These are phyloP conservation scores for Dactylorhiza incarnata DNA, from an alignment of 106 monocot species.

Conservation along the genomic window DNA sequence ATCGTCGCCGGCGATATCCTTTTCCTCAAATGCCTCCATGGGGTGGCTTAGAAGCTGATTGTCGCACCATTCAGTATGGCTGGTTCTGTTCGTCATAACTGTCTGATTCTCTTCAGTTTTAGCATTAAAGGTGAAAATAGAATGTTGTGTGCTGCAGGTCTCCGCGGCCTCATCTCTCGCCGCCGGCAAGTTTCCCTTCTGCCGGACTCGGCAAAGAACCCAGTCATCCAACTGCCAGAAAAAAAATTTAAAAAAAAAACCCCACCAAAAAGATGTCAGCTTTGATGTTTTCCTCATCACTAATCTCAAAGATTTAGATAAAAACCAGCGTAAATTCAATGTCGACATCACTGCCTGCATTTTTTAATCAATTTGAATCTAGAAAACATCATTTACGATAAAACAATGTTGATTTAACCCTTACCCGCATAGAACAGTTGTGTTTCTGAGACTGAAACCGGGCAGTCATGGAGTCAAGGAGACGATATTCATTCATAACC, in stretches of 20 bases:
- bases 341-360: too few species aligned
- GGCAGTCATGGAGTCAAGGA: background rate
- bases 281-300: background rate
- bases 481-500: conserved; percentile 7
- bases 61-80: background rate
- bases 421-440: background rate
- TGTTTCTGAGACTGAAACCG: background rate
- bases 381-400: background rate
- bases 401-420: background rate
- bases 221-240: conserved; percentile 17
- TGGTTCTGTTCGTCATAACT: background rate
- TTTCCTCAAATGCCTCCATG: background rate
- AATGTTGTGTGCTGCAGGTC: background rate
- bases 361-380: background rate
- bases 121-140: background rate
- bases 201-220: conserved; percentile 19
- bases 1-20: background rate
- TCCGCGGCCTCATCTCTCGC: background rate
- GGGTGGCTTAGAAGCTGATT: background rate
- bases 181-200: conserved; percentile 4
- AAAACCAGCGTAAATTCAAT: background rate
- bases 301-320: background rate
- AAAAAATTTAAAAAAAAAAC: background rate
- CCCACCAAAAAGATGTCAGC: too few species aligned
- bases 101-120: background rate